Evolutionary conservation across 345 rosid genomes (phyloP), one percentile per base, ranked within the genome.

Genomic region (Litchi chinensis): DNA sequence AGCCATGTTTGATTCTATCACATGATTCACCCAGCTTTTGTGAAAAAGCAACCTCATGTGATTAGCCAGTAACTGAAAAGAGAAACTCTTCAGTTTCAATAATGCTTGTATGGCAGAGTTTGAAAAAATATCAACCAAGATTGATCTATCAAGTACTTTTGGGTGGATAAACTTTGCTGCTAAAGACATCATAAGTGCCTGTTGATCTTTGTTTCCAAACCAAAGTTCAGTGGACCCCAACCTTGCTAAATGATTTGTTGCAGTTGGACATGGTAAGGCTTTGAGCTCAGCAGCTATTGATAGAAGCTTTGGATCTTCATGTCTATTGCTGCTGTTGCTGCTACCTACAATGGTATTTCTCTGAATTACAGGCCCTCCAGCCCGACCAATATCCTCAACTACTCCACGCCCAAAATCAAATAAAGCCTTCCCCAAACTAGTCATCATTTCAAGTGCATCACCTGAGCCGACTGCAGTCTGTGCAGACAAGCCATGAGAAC

Each of bases 371-470:
- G 90, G 83, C 54, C 86, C 87, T 75, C 98, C 97, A 68, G 83
- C 77, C 81, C 92, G 87, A 76, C 97, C 95, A 83, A 93, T 95
- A 85, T 93, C 98, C 82, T 95, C 98, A 79, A 95, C 97, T 84
- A 93, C 95, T 77, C 82, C 95, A 65, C 95, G 87, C 54, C 98
- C 97, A 84, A 95, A 92, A 85, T 95, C 98, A 91, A 92, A 86
- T 79, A 95, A 87, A 78, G 94, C 98, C 86, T 82, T 95, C 46
- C 98, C 98, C 80, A 95, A 83, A 85, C 95, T 93, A 77, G 98
- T 89, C 89, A 95, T 81, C 93, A 95, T 88, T 88, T 93, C 98
- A 82, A 95, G 90, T 52, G 98, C 97, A 91, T 95, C 98, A 83
- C 98, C 93, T 24, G 97, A 95, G 83, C 92, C 85, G 59, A 79